Percentiles rank a stretch among this genome's conserved stretches.
These are phyloP conservation scores for Penicillium lividum DNA, from an alignment of 495 filamentous ascomycete genomes.

Conservation along the genomic window DNA sequence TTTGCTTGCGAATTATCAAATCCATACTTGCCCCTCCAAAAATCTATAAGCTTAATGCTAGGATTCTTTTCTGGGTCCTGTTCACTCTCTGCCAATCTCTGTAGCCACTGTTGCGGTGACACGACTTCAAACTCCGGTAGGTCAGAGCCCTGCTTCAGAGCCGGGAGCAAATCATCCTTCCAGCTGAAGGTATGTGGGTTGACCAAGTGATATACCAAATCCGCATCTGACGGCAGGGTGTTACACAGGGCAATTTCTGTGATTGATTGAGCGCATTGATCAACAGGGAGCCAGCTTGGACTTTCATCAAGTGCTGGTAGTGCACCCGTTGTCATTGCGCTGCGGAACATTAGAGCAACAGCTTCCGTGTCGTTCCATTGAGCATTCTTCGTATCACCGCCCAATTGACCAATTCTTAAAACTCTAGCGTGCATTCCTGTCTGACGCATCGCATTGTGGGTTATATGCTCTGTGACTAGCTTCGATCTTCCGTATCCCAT, in stretches of 20 bases:
- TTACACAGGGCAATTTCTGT: conserved; percentile 23
- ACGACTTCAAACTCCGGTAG: conserved; percentile 48
- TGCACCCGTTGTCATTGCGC: conserved; percentile 44
- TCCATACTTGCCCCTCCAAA: conserved; percentile 43
- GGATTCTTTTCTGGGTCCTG: conserved; percentile 57
- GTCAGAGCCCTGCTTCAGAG: conserved; percentile 37
- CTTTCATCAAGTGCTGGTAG: conserved; percentile 57
- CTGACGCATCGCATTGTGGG: conserved; percentile 39
- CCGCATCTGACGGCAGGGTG: conserved; percentile 4
- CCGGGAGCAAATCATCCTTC: conserved; percentile 54
- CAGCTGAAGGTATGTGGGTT: conserved; percentile 54
- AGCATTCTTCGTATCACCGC: conserved; percentile 55
- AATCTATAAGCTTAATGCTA: conserved; percentile 59
- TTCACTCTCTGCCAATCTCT: conserved; percentile 42
- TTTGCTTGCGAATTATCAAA: neutral
- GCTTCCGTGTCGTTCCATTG: conserved; percentile 67
- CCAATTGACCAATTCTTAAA: conserved; percentile 62
- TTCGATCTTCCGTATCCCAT: conserved; percentile 64
- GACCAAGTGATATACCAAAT: conserved; percentile 54
- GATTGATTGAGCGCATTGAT: conserved; percentile 33
- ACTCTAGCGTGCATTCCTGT: conserved; percentile 40
- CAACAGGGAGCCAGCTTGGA: conserved; percentile 53
- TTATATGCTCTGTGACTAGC: conserved; percentile 62
- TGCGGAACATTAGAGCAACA: conserved; percentile 62
- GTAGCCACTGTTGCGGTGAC: conserved; percentile 50